These are phyloP conservation scores for Trypanosoma grayi DNA, from an alignment of 208 protist species.

Conservation along the genomic window DNA sequence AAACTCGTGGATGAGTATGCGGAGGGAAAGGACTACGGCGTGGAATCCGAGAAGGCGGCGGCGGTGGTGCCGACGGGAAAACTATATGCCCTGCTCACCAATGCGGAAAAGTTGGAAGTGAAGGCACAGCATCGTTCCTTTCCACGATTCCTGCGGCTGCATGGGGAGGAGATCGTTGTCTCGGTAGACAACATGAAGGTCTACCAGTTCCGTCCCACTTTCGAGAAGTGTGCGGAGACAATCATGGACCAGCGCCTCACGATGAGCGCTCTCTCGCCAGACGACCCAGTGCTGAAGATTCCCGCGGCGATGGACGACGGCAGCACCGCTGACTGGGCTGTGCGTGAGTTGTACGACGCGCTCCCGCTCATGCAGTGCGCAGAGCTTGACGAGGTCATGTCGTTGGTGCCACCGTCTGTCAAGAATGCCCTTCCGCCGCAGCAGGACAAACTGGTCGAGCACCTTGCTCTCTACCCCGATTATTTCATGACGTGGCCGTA, in stretches of 20 bases:
- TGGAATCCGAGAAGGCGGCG: conserved; percentile 34
- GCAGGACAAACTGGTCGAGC: conserved; percentile 31
- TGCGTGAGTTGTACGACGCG: conserved; percentile 84
- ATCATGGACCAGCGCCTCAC: conserved; percentile 62
- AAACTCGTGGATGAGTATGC: conserved; percentile 44
- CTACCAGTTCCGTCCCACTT: conserved; percentile 61
- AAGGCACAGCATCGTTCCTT: conserved; percentile 66
- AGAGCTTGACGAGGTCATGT: conserved; percentile 73
- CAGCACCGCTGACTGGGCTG: conserved; percentile 62
- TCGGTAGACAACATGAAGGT: conserved; percentile 73
- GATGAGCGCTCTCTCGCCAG: conserved; percentile 44
- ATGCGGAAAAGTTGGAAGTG: conserved; percentile 51
- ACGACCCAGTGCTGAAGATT: conserved; percentile 67
- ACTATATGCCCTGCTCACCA: conserved; percentile 65
- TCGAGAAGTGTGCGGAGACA: conserved; percentile 80
- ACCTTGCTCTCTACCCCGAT: conserved; percentile 53
- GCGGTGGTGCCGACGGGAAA: conserved; percentile 61
- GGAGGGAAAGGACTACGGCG: conserved; percentile 57
- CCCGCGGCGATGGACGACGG: conserved; percentile 53
- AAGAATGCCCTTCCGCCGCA: conserved; percentile 56
- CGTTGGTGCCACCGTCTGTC: conserved; percentile 62
- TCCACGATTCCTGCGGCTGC: conserved; percentile 78
- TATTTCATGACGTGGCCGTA: conserved; percentile 79
- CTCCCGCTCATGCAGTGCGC: conserved; percentile 82
- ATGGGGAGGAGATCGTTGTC: conserved; percentile 71